phyloP scores from a whole-genome alignment of 768 basidiomycete species.

The Suillus bovinus region DNA sequence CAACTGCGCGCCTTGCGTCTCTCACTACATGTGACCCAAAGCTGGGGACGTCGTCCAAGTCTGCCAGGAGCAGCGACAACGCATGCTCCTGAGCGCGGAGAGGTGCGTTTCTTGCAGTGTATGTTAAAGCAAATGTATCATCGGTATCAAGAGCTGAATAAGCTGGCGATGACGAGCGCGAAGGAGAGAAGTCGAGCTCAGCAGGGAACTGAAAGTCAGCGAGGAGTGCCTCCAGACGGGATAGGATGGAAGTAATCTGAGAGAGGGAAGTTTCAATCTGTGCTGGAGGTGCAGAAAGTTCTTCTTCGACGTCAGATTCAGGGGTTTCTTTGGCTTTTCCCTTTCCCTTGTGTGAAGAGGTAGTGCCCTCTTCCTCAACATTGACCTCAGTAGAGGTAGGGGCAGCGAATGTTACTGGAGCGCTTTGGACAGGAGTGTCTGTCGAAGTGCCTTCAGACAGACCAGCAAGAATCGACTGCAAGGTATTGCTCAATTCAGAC shows the following conservation, averaged over 20 bases:
- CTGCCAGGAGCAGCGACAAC: slow-evolving; percentile 52
- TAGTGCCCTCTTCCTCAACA: not conserved
- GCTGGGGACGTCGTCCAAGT: slow-evolving; percentile 63
- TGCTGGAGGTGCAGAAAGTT: slow-evolving; percentile 15
- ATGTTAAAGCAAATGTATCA: slow-evolving; percentile 44
- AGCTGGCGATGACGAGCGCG: slow-evolving; percentile 15
- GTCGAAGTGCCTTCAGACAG: not conserved
- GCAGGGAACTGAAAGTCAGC: slow-evolving; percentile 41
- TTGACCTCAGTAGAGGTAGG: not conserved
- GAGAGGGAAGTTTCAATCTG: slow-evolving; percentile 30
- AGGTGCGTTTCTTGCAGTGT: slow-evolving; percentile 57
- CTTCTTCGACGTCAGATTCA: slow-evolving; percentile 13
- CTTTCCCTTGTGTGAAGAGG: slow-evolving; percentile 24
- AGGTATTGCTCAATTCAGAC: slow-evolving; percentile 7
- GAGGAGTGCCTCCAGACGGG: slow-evolving; percentile 35
- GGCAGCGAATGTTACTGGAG: slow-evolving; percentile 5
- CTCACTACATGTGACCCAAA: slow-evolving; percentile 57
- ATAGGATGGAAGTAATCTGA: slow-evolving; percentile 42
- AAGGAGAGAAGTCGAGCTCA: slow-evolving; percentile 33
- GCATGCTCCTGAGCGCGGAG: slow-evolving; percentile 64
- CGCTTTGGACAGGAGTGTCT: not conserved
- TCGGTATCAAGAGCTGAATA: slow-evolving; percentile 13
- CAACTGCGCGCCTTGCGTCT: slow-evolving; percentile 52
- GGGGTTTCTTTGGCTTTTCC: slow-evolving; percentile 38
- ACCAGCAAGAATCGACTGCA: slow-evolving; percentile 2